Conservation (phyloP, 176 grass and related monocot species). For the Aegilops longissima region DNA sequence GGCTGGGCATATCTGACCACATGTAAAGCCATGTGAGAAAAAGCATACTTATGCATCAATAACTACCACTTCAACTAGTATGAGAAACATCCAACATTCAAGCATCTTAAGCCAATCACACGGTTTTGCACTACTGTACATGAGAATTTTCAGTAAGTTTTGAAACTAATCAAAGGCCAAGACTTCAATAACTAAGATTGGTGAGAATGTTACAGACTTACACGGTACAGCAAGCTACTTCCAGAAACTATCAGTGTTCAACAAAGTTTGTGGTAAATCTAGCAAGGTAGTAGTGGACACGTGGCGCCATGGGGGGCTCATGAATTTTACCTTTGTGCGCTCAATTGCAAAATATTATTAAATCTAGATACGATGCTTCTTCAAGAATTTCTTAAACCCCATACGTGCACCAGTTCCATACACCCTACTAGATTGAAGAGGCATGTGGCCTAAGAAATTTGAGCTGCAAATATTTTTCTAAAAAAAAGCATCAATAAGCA, state of each 20-base stretch:
- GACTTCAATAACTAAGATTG: not conserved
- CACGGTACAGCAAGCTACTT: not conserved
- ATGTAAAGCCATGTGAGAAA: constrained; percentile 11
- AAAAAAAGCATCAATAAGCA: not conserved
- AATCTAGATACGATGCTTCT: not conserved
- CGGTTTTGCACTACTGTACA: not conserved
- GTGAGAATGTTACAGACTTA: too few species aligned
- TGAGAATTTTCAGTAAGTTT: not conserved
- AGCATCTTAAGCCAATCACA: not conserved
- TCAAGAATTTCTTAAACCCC: not conserved
- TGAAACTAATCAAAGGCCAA: not conserved
- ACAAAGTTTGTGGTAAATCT: not conserved
- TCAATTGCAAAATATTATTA: not conserved
- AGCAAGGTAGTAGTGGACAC: not conserved
- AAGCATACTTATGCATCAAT: not conserved
- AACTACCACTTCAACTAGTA: not conserved
- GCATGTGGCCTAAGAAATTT: not conserved
- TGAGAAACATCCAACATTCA: not conserved
- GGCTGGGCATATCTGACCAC: constrained; percentile 87
- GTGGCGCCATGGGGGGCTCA: not conserved
- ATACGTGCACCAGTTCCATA: constrained; percentile 1
- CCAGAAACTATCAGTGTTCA: not conserved
- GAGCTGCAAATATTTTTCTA: not conserved
- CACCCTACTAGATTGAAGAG: not conserved
- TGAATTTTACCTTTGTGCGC: not conserved